A percentile compares a stretch with the other conserved stretches of the same genome.
Evolutionary conservation across 176 grass and related monocot genomes (phyloP).

Genomic region (Pharus latifolius): DNA sequence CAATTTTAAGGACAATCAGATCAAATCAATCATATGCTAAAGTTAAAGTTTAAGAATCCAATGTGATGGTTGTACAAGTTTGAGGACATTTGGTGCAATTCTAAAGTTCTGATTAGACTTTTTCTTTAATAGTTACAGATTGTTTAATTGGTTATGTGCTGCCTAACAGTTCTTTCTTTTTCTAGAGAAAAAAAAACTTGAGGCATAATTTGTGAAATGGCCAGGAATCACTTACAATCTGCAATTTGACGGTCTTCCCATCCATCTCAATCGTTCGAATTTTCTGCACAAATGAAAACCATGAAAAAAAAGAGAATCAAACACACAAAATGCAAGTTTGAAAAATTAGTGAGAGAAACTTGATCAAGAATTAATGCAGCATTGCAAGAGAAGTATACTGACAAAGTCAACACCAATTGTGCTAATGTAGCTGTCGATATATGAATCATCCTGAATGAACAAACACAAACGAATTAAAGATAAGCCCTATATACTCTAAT

Average conservation of each 20-base stretch:
- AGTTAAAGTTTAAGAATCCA: too few relatives aligned
- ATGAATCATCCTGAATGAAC: constrained; percentile 54
- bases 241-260: constrained; percentile 61
- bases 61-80: too few relatives aligned
- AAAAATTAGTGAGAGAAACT: not conserved
- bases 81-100: too few relatives aligned
- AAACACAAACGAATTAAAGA: not conserved
- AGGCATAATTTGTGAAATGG: not conserved
- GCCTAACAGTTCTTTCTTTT: too few relatives aligned
- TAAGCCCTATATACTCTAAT: not conserved
- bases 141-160: too few relatives aligned
- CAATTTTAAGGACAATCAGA: too few relatives aligned
- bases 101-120: too few relatives aligned
- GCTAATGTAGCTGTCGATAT: constrained; percentile 70
- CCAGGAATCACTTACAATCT: constrained; percentile 44
- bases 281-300: constrained; percentile 27
- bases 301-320: not conserved
- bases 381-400: not conserved
- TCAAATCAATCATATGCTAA: too few relatives aligned
- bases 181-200: not conserved
- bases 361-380: not conserved
- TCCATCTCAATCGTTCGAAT: constrained; percentile 65
- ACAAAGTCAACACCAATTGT: constrained; percentile 78
- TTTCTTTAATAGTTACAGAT: too few relatives aligned
- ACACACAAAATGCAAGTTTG: not conserved